Evolutionary conservation across 345 rosid species (phyloP).

Genomic region (Reutealis trisperma): DNA sequence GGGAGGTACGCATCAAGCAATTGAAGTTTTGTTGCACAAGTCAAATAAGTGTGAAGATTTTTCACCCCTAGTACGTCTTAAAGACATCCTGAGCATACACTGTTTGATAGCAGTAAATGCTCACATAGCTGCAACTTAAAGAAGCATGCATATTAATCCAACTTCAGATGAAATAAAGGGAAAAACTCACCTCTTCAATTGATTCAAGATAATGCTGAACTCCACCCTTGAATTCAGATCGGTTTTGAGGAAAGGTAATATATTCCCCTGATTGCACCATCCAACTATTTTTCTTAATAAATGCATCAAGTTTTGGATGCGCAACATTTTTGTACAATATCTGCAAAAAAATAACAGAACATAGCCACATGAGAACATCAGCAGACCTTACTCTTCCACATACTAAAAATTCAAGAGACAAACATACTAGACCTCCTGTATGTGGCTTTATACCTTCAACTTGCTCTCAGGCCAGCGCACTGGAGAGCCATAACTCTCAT

Average conservation of each 20-base stretch:
- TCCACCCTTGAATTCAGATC: constrained; percentile 70
- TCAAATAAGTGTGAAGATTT: not conserved
- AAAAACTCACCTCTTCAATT: constrained; percentile 78
- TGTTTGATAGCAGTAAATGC: not conserved
- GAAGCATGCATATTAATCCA: not conserved
- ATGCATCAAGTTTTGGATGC: constrained; percentile 85
- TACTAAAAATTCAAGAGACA: constrained; percentile 9
- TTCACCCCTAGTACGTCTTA: not conserved
- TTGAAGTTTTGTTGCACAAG: not conserved
- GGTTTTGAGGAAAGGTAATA: constrained; percentile 75
- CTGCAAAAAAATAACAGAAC: constrained; percentile 42
- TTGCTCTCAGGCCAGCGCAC: constrained; percentile 84
- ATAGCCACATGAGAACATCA: constrained; percentile 22
- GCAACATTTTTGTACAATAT: constrained; percentile 78
- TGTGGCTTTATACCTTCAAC: constrained; percentile 51
- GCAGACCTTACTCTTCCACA: constrained; percentile 7
- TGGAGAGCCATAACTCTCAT: constrained; percentile 68
- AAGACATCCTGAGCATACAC: not conserved
- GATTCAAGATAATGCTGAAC: constrained; percentile 85
- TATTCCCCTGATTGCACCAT: constrained; percentile 62
- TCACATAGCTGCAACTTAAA: not conserved
- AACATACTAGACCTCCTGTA: not conserved
- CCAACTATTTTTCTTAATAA: constrained; percentile 74
- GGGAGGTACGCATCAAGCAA: not conserved
- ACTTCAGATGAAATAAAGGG: constrained; percentile 1